Conservation (phyloP, 768 basidiomycete species). For the Psilocybe azurescens region DNA sequence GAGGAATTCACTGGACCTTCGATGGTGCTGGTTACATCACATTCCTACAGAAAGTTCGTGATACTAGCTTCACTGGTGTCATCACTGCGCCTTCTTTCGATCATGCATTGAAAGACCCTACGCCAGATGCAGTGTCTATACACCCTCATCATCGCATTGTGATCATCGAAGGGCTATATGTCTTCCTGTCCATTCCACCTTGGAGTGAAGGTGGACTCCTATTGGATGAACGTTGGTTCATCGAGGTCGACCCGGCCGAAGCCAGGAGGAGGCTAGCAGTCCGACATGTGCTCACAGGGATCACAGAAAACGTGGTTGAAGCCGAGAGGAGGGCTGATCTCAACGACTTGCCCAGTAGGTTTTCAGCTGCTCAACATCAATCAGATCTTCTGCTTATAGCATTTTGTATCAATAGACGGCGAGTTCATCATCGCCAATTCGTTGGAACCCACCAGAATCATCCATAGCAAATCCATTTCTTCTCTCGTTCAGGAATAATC, state of each 20-base stretch:
- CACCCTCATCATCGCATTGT: conserved; percentile 74
- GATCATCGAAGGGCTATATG: conserved; percentile 91
- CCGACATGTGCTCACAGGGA: conserved; percentile 80
- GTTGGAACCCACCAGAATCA: conserved; percentile 48
- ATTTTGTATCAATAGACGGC: conserved; percentile 41
- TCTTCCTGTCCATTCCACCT: conserved; percentile 71
- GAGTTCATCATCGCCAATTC: conserved; percentile 48
- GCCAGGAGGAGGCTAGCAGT: conserved; percentile 66
- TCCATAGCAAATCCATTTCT: conserved; percentile 32
- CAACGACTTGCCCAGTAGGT: conserved; percentile 77
- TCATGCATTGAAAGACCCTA: conserved; percentile 88
- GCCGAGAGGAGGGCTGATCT: conserved; percentile 74
- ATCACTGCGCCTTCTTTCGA: conserved; percentile 84
- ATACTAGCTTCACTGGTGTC: conserved; percentile 18
- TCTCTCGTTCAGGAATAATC: background rate
- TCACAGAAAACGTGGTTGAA: conserved; percentile 67
- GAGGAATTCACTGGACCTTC: conserved; percentile 94
- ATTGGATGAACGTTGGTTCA: conserved; percentile 82
- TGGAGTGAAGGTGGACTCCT: conserved; percentile 71
- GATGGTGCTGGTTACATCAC: conserved; percentile 72
- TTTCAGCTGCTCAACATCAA: background rate
- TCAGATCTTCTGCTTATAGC: conserved; percentile 5
- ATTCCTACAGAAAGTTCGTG: conserved; percentile 65
- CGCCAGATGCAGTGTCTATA: conserved; percentile 61
- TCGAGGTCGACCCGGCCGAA: conserved; percentile 60